Conservation (phyloP, 202 grass and related monocot species). For the Hordeum pubiflorum region DNA sequence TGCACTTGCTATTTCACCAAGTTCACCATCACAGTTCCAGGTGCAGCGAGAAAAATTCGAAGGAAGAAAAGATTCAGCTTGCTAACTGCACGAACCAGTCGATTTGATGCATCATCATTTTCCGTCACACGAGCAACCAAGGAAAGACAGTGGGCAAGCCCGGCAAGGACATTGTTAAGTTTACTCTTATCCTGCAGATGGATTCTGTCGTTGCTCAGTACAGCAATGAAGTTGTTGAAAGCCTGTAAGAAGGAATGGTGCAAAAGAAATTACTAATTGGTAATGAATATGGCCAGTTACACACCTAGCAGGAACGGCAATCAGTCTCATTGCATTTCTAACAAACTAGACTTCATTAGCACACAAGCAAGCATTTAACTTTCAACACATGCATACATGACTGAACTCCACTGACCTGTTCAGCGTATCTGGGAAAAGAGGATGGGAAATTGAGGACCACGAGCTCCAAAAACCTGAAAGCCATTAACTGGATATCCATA, state of each 20-base stretch:
- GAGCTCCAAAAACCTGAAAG: conserved; percentile 90
- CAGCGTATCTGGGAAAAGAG: conserved; percentile 71
- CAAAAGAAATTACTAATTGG: conserved; percentile 19
- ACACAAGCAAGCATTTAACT: not conserved
- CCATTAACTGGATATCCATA: conserved; percentile 68
- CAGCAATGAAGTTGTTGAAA: conserved; percentile 67
- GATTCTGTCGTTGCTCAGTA: conserved; percentile 66
- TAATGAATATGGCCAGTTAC: conserved; percentile 7
- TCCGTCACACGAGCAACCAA: conserved; percentile 40
- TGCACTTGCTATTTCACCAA: not conserved
- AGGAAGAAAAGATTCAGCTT: not conserved
- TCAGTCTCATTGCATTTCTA: not conserved
- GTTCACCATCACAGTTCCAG: not conserved
- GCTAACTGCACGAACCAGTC: conserved; percentile 39
- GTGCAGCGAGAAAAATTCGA: not conserved
- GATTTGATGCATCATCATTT: conserved; percentile 32
- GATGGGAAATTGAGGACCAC: conserved; percentile 64
- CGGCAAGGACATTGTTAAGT: conserved; percentile 76
- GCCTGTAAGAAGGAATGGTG: conserved; percentile 42
- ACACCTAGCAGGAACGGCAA: not conserved
- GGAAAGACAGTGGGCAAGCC: conserved; percentile 71
- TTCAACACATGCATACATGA: conserved; percentile 16
- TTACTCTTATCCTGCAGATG: conserved; percentile 88
- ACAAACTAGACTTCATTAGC: not conserved
- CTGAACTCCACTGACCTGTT: conserved; percentile 45